Conservation (phyloP, 78 protist genomes). For the Dictyostelium purpureum region DNA sequence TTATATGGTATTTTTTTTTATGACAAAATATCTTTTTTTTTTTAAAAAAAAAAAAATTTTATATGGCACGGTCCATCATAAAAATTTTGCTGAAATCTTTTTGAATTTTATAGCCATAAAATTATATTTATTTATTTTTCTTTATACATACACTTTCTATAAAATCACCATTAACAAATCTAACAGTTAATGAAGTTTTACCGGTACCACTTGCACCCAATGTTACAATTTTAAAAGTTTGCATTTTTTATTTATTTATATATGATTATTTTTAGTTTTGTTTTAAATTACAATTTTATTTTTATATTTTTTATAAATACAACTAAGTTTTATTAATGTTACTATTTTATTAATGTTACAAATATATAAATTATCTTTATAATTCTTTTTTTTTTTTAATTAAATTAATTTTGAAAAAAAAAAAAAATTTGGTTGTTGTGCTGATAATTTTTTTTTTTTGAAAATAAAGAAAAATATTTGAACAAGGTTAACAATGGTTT, state of each 20-base stretch:
- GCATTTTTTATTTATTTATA: conserved; percentile 12
- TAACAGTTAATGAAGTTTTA: conserved; percentile 21
- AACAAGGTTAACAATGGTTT: too few species aligned
- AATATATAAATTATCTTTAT: too few species aligned
- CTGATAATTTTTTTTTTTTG: too few species aligned
- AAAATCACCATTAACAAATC: conserved; percentile 36
- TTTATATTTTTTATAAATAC: background rate
- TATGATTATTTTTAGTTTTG: background rate
- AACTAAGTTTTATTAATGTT: background rate
- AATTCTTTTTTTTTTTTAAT: too few species aligned
- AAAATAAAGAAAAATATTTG: too few species aligned
- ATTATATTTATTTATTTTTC: background rate
- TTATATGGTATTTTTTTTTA: background rate
- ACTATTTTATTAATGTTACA: background rate
- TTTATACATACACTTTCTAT: conserved; percentile 29
- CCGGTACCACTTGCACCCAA: conserved; percentile 38
- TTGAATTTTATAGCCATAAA: too few species aligned
- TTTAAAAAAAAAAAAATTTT: background rate
- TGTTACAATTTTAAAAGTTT: conserved; percentile 17
- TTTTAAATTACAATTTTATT: background rate
- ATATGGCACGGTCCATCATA: background rate
- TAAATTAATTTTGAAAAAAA: too few species aligned
- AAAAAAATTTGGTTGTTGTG: too few species aligned
- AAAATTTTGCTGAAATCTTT: background rate
- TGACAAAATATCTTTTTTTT: too few species aligned